Evolutionary conservation across 192 early-diverging fungal species (phyloP).

Genomic region (Phycomyces blakesleeanus): DNA sequence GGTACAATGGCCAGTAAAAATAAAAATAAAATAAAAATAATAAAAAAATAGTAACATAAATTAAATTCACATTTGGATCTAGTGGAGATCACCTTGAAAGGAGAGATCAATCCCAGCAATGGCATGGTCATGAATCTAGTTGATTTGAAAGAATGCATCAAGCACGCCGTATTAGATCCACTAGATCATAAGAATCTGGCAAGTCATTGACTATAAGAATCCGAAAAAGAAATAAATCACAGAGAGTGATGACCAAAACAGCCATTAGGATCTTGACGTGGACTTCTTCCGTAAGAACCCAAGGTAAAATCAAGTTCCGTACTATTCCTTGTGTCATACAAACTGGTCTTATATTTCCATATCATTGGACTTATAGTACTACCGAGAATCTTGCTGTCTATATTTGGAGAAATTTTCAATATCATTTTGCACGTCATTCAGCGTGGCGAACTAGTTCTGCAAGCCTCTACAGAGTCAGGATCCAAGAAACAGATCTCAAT

Average conservation of each 20-base stretch:
- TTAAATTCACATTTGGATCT: background rate
- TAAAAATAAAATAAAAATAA: background rate
- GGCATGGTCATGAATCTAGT: slow-evolving; percentile 88
- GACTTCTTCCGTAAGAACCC: slow-evolving; percentile 64
- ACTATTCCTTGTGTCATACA: background rate
- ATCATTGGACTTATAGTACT: slow-evolving; percentile 54
- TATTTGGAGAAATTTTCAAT: slow-evolving; percentile 65
- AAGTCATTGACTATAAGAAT: slow-evolving; percentile 13
- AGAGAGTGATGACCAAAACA: background rate
- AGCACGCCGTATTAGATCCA: slow-evolving; percentile 65
- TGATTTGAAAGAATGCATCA: slow-evolving; percentile 77
- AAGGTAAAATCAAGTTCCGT: slow-evolving; percentile 39
- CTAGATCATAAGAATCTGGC: slow-evolving; percentile 88
- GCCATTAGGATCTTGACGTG: slow-evolving; percentile 71
- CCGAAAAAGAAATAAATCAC: background rate
- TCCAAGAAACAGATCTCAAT: slow-evolving; percentile 72
- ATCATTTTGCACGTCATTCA: slow-evolving; percentile 16
- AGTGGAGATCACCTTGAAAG: slow-evolving; percentile 72
- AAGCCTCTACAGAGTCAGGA: slow-evolving; percentile 52
- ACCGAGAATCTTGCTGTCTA: slow-evolving; percentile 88
- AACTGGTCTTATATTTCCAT: background rate
- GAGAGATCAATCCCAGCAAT: slow-evolving; percentile 67
- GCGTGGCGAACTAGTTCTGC: slow-evolving; percentile 13
- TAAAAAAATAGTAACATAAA: background rate
- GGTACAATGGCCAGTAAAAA: slow-evolving; percentile 32